A percentile compares a stretch with the other conserved stretches of the same genome.
Evolutionary conservation across 805 yeast genomes (phyloP).

Genomic region (Candida loeiensis): DNA sequence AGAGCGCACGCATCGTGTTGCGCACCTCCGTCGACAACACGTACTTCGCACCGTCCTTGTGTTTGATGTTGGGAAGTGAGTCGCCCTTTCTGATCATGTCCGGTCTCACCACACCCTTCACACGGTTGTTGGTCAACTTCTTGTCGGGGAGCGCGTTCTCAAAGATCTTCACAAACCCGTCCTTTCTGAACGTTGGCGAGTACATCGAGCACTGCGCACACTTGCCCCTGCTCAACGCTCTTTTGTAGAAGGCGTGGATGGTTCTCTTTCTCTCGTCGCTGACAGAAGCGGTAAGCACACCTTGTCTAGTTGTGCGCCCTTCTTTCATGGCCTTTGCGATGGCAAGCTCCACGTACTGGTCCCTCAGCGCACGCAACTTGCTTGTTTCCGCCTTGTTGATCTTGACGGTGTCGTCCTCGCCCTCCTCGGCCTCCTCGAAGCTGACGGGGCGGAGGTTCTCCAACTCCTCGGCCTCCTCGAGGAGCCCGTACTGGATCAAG

Average conservation of each 20-base stretch:
- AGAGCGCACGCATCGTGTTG: slow-evolving; percentile 71
- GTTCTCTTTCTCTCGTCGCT: slow-evolving; percentile 79
- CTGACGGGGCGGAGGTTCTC: slow-evolving; percentile 56
- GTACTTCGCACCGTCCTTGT: slow-evolving; percentile 74
- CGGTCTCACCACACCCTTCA: slow-evolving; percentile 72
- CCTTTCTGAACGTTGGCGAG: slow-evolving; percentile 92
- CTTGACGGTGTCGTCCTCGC: slow-evolving; percentile 48
- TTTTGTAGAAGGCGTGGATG: slow-evolving; percentile 71
- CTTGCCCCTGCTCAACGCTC: slow-evolving; percentile 69
- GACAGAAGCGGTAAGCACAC: slow-evolving; percentile 79
- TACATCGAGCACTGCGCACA: slow-evolving; percentile 97
- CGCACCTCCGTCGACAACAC: slow-evolving; percentile 84
- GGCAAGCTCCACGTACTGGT: slow-evolving; percentile 63
- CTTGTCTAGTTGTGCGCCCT: slow-evolving; percentile 65
- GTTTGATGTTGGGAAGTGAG: slow-evolving; percentile 49
- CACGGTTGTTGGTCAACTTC: slow-evolving; percentile 75
- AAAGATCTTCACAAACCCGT: slow-evolving; percentile 88
- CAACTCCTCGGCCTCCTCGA: slow-evolving; percentile 70
- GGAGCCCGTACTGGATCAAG: slow-evolving; percentile 82
- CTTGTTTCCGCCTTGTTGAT: slow-evolving; percentile 32
- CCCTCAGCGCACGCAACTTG: slow-evolving; percentile 58
- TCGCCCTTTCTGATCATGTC: slow-evolving; percentile 49
- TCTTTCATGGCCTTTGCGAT: slow-evolving; percentile 72
- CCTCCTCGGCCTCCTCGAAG: slow-evolving; percentile 30
- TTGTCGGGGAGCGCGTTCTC: slow-evolving; percentile 82